phyloP scores from a whole-genome alignment of 2,329 filamentous ascomycete species.

The Fusarium ambrosium region DNA sequence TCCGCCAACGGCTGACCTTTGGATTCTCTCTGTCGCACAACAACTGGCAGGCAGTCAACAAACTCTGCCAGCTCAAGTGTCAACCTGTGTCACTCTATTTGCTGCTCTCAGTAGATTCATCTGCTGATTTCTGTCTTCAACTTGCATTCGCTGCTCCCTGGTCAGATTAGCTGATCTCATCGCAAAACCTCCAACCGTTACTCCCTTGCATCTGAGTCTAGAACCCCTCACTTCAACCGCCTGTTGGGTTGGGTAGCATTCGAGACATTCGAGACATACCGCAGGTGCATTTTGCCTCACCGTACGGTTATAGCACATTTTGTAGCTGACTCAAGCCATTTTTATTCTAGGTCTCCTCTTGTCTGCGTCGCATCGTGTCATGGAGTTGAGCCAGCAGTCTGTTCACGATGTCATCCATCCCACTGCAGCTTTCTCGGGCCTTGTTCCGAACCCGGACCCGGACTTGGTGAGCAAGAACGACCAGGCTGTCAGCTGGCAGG shows the following conservation, averaged over 20 bases:
- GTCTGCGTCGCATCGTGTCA: conserved; percentile 46
- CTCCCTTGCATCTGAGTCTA: conserved; percentile 34
- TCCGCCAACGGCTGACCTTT: conserved; percentile 23
- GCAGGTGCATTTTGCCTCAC: conserved; percentile 37
- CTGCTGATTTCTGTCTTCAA: conserved; percentile 17
- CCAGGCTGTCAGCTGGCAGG: conserved; percentile 55
- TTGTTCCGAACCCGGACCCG: conserved; percentile 3
- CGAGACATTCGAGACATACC: conserved; percentile 37
- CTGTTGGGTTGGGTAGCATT: conserved; percentile 29
- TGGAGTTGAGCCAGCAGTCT: conserved; percentile 67
- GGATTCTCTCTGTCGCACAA: conserved; percentile 37
- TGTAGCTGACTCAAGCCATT: conserved; percentile 24
- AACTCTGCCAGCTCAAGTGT: conserved; percentile 15
- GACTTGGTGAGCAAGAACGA: conserved; percentile 7
- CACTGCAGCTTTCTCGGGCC: conserved; percentile 64
- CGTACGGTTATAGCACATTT: conserved; percentile 22
- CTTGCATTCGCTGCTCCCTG: conserved; percentile 21
- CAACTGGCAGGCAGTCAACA: conserved; percentile 17
- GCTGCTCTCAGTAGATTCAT: conserved; percentile 10
- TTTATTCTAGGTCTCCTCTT: conserved; percentile 17
- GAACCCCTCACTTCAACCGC: conserved; percentile 35
- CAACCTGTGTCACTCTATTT: conserved; percentile 22
- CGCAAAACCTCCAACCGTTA: conserved; percentile 17
- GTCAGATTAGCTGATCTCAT: conserved; percentile 24
- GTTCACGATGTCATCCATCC: conserved; percentile 71